Percentiles rank a stretch among this genome's conserved stretches.
Evolutionary conservation across 768 basidiomycete genomes (phyloP).

Genomic region (Serendipita sp.): DNA sequence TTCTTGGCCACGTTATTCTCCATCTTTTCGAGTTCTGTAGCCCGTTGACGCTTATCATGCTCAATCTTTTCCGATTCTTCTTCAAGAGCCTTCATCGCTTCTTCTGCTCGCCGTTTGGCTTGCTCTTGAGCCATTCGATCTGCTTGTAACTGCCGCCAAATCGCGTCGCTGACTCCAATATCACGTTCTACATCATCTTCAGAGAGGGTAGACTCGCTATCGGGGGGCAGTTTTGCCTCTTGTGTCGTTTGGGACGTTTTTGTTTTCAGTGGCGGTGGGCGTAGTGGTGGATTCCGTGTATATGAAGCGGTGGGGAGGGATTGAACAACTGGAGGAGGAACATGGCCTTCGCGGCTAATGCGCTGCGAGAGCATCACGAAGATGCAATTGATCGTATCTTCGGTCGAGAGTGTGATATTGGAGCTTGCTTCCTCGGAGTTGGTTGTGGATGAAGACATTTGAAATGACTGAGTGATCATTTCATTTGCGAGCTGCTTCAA

Average conservation of each 20-base stretch:
- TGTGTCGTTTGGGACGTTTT: background rate
- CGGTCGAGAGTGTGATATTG: slow-evolving; percentile 13
- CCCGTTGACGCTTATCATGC: slow-evolving; percentile 14
- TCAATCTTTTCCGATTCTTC: slow-evolving; percentile 11
- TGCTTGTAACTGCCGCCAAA: slow-evolving; percentile 34
- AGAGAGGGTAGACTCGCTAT: background rate
- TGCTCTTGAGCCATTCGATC: slow-evolving; percentile 22
- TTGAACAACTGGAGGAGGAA: background rate
- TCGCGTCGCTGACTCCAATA: slow-evolving; percentile 32
- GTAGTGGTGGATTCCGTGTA: background rate
- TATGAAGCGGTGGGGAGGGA: background rate
- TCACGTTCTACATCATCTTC: slow-evolving; percentile 22
- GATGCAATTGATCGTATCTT: slow-evolving; percentile 20
- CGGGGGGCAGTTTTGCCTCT: background rate
- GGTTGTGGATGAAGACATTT: slow-evolving; percentile 7
- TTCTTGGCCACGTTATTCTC: slow-evolving; percentile 17
- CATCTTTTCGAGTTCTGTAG: slow-evolving; percentile 15
- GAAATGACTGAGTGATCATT: slow-evolving; percentile 29
- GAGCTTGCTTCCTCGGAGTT: slow-evolving; percentile 10
- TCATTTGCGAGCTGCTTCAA: slow-evolving; percentile 36
- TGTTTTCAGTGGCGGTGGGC: slow-evolving; percentile 3
- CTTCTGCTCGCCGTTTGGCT: slow-evolving; percentile 14
- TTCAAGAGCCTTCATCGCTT: slow-evolving; percentile 10
- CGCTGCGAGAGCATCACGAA: slow-evolving; percentile 11
- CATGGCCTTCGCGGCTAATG: background rate